phyloP scores from a whole-genome alignment of 345 rosid genomes.

The Eucalyptus cladocalyx region DNA sequence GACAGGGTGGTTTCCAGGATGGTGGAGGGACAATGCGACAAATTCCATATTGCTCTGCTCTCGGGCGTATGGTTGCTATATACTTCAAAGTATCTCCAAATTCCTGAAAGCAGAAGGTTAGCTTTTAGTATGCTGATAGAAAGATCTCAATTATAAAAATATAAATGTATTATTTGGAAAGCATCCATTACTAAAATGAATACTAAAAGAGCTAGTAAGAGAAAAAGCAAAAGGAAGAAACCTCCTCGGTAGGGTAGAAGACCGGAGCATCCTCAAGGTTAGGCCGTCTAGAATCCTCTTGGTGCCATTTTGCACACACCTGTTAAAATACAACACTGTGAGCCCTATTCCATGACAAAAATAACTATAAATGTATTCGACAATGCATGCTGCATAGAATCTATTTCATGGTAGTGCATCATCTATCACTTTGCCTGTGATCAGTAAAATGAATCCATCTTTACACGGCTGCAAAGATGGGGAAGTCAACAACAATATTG shows the following conservation, averaged over 20 bases:
- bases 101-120: slow-evolving; percentile 38
- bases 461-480: not conserved
- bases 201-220: not conserved
- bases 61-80: slow-evolving; percentile 66
- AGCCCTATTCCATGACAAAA: not conserved
- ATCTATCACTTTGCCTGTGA: not conserved
- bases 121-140: not conserved
- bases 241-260: slow-evolving; percentile 96
- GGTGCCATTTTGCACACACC: slow-evolving; percentile 80
- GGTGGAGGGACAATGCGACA: slow-evolving; percentile 97
- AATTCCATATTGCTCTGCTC: slow-evolving; percentile 91
- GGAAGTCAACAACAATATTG: not conserved
- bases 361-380: not conserved
- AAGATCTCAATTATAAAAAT: not conserved
- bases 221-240: slow-evolving; percentile 11
- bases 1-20: slow-evolving; percentile 96
- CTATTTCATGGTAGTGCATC: not conserved
- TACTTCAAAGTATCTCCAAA: slow-evolving; percentile 88
- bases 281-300: slow-evolving; percentile 65
- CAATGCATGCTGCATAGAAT: not conserved
- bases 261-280: slow-evolving; percentile 76
- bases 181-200: not conserved
- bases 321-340: slow-evolving; percentile 6
- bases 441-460: not conserved
- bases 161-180: not conserved